A percentile compares a stretch with the other conserved stretches of the same genome.
Evolutionary conservation across 805 yeast species (phyloP).

Genomic region (Candida verbasci): DNA sequence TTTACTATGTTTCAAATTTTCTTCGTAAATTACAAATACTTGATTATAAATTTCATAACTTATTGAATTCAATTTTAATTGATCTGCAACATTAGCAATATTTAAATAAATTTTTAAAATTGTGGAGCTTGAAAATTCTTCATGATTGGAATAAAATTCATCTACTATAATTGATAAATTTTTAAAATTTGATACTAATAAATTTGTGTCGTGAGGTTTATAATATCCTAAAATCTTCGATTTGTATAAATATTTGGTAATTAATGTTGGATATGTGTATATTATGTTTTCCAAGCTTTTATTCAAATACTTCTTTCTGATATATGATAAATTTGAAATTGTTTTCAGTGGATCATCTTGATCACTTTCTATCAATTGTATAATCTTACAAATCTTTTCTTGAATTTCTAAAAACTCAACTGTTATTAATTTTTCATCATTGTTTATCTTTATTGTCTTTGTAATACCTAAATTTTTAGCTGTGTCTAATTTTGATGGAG

Average conservation of each 20-base stretch:
- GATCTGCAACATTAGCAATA: constrained; percentile 78
- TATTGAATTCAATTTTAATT: constrained; percentile 62
- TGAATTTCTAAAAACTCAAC: constrained; percentile 43
- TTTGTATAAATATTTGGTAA: constrained; percentile 55
- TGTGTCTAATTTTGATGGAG: constrained; percentile 25
- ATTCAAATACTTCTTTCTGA: constrained; percentile 42
- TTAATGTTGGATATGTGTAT: constrained; percentile 73
- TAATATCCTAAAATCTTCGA: constrained; percentile 44
- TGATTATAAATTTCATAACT: constrained; percentile 87
- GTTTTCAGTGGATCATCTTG: constrained; percentile 33
- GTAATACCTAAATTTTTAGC: constrained; percentile 38
- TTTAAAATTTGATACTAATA: constrained; percentile 55
- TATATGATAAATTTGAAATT: constrained; percentile 29
- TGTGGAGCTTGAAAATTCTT: constrained; percentile 25
- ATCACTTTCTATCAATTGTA: constrained; percentile 50
- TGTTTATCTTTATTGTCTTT: constrained; percentile 24
- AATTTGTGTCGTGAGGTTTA: constrained; percentile 18
- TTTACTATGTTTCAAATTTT: constrained; percentile 24
- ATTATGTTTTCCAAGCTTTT: constrained; percentile 54
- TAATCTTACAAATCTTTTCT: constrained; percentile 63
- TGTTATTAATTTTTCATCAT: constrained; percentile 24
- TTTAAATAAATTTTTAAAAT: constrained; percentile 53
- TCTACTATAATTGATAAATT: constrained; percentile 65
- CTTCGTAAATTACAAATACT: constrained; percentile 81
- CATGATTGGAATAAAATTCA: constrained; percentile 51